Evolutionary conservation across 108 stramenopile genomes (phyloP), one percentile per base, ranked within the genome.

Genomic region (Epithemia pelagica): DNA sequence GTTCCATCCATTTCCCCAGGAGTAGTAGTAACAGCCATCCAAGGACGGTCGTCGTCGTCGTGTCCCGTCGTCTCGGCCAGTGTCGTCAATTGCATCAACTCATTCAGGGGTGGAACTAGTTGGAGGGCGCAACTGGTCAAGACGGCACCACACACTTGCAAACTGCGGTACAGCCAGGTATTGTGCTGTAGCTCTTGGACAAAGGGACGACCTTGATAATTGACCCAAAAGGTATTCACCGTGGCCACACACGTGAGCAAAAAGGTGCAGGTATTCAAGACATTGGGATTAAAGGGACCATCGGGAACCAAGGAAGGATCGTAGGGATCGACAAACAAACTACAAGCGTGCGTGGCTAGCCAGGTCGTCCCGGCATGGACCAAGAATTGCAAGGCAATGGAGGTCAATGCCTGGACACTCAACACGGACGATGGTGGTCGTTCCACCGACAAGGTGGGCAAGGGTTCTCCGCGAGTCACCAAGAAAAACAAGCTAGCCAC

Each of bases 211-310:
- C 98, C 98, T 54, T 80, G 73, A 73, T 98, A 98, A 71, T 99
- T 99, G n/a, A 90, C 89, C n/a, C 87, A 77, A 69, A 99, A 99
- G 8, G 96, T 96, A 74, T 95, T 98, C 33, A 94, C 77, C 51
- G 92, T 91, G 58, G 93, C 80, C 61, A 91, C 37, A 20, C 80
- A 66, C 28, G 79, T 92, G 21, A 99, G 52, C 15, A 99, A 76
- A 74, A 97, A 98, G 19, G 95, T 84, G 23, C 90, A 90, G 10
- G 90, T 82, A 79, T 99, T 99, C 59, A 99, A 77, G 0, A 82
- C 78, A 56, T 96, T 97, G 8, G 98, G 96, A 32, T 86, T 80
- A 78, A 99, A 99, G 8, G 89, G 80, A 7, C 91, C 96, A 71
- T 99, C 98, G n/a, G 95, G 95, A 5, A 87, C 70, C 66, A 89